Percentiles rank a stretch among this genome's conserved stretches.
These are phyloP conservation scores for Cicer chorassanicum DNA, from an alignment of 306 rosid species.

Conservation along the genomic window DNA sequence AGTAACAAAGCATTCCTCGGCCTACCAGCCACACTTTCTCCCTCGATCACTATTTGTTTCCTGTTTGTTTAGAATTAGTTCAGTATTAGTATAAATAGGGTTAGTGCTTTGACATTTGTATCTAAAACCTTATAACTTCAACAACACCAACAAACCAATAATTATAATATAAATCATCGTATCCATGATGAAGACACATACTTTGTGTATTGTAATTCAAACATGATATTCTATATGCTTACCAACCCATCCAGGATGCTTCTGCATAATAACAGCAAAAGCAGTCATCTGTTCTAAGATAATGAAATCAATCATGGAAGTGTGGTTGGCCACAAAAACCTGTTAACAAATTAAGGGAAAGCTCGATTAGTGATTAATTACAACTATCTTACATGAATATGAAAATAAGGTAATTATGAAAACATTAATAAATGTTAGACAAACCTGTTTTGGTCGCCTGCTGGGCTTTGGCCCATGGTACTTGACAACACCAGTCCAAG, in stretches of 20 bases:
- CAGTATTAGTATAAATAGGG: too few species aligned
- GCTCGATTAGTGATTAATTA: background rate
- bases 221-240: slow-evolving; percentile 47
- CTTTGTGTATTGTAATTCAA: background rate
- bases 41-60: too few species aligned
- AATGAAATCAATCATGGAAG: slow-evolving; percentile 98
- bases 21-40: too few species aligned
- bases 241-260: slow-evolving; percentile 99
- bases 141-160: background rate
- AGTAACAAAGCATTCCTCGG: too few species aligned
- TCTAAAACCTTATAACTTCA: slow-evolving; percentile 3
- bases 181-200: background rate
- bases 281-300: slow-evolving; percentile 97
- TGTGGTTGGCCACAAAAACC: slow-evolving; percentile 98
- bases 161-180: background rate
- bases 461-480: slow-evolving; percentile 98
- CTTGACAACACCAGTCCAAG: slow-evolving; percentile 99
- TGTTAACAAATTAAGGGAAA: slow-evolving; percentile 37
- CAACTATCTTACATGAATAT: slow-evolving; percentile 13
- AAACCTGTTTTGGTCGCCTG: slow-evolving; percentile 86
- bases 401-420: slow-evolving; percentile 25
- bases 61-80: too few species aligned
- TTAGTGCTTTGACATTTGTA: background rate
- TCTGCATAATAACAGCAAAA: slow-evolving; percentile 96
- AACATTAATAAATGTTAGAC: slow-evolving; percentile 22